Percentiles rank a stretch among this genome's conserved stretches.
Conservation (phyloP, 345 rosid species). For the Theobroma cacao region DNA sequence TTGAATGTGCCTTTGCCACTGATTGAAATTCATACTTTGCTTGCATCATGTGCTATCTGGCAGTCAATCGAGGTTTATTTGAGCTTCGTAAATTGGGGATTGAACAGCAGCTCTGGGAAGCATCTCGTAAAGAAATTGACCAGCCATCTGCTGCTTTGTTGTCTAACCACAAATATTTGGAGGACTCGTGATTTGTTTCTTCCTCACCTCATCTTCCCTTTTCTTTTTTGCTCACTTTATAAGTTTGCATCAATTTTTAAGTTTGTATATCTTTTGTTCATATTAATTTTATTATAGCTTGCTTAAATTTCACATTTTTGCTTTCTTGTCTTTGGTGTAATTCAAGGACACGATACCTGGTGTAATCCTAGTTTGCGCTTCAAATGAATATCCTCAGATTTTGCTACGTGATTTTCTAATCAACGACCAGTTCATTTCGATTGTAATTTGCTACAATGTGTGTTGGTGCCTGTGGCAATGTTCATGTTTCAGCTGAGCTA, state of each 20-base stretch:
- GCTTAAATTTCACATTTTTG: neutral
- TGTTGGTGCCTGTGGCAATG: no score
- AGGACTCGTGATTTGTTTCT: conserved; percentile 16
- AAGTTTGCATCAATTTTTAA: conserved; percentile 1
- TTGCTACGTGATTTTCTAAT: neutral
- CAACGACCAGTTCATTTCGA: neutral
- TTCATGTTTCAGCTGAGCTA: no score
- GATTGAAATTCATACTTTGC: neutral
- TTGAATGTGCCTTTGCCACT: no score
- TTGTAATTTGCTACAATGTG: neutral
- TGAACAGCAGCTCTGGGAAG: conserved; percentile 91
- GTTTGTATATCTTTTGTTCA: conserved; percentile 2
- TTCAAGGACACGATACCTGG: neutral
- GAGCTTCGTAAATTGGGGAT: conserved; percentile 86
- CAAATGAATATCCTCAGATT: neutral
- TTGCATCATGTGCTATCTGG: neutral
- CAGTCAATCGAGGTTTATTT: conserved; percentile 77
- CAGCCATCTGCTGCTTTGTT: conserved; percentile 25
- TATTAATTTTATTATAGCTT: conserved; percentile 5
- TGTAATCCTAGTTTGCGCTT: neutral
- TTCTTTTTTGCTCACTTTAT: neutral
- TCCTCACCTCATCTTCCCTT: neutral
- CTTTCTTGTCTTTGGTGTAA: neutral
- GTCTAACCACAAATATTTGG: conserved; percentile 34
- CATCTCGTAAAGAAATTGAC: conserved; percentile 65